Percentiles rank a stretch among this genome's conserved stretches.
phyloP scores from a whole-genome alignment of 1,139 yeast genomes.

The Zygosaccharomyces sapae region DNA sequence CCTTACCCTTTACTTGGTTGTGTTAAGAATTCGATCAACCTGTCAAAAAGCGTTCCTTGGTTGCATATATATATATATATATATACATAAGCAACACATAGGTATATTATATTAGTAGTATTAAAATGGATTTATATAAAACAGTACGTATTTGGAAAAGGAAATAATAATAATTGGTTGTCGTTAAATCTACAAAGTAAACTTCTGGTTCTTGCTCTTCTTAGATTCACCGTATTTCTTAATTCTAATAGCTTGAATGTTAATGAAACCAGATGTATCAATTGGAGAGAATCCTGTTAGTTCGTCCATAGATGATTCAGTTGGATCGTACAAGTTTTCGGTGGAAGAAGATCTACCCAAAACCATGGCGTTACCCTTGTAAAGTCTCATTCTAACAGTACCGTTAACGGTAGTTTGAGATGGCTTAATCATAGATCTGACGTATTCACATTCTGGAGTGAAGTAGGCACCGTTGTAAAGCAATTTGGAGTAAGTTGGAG shows the following conservation, averaged over 20 bases:
- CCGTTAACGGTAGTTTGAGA: conserved; percentile 96
- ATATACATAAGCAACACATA: background rate
- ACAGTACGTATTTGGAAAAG: background rate
- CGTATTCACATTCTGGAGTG: conserved; percentile 96
- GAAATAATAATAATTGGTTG: background rate
- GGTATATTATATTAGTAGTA: too few relatives aligned
- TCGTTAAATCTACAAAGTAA: conserved; percentile 32
- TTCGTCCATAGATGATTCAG: conserved; percentile 98
- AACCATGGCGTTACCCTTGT: conserved; percentile 81
- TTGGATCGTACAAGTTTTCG: conserved; percentile 94
- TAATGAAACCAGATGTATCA: conserved; percentile 95
- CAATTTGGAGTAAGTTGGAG: conserved; percentile 83
- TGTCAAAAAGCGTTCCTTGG: background rate
- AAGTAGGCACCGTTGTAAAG: conserved; percentile 96
- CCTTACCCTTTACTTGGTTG: background rate
- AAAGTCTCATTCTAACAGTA: conserved; percentile 86
- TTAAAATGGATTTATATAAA: background rate
- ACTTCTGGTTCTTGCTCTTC: conserved; percentile 56
- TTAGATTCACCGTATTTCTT: conserved; percentile 97
- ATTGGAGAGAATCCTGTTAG: conserved; percentile 96
- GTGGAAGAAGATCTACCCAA: conserved; percentile 94
- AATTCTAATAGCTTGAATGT: conserved; percentile 96
- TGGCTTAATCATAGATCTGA: conserved; percentile 87
- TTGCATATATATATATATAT: background rate
- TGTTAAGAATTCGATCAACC: background rate